Conservation (phyloP, 2,329 filamentous ascomycete species). For the Hirsutella minnesotensis region DNA sequence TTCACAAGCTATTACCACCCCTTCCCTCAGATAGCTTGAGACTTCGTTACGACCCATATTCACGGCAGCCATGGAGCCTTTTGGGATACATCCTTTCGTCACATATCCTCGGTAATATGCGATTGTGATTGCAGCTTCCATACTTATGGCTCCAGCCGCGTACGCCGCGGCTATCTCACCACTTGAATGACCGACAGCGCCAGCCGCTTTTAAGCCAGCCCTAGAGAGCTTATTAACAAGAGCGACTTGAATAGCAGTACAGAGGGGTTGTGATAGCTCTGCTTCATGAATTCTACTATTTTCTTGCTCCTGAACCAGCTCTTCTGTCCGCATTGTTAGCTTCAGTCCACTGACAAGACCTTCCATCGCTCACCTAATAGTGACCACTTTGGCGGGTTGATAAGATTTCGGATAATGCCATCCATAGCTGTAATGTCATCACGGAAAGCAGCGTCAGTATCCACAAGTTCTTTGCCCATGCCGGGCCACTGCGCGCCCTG, state of each 20-base stretch:
- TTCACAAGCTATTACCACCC: constrained; percentile 13
- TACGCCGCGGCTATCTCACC: constrained; percentile 29
- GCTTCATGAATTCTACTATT: too few relatives aligned
- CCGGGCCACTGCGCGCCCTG: constrained; percentile 19
- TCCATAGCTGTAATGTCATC: background rate
- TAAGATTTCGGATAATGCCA: background rate
- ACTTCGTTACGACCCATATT: constrained; percentile 14
- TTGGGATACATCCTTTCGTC: constrained; percentile 1
- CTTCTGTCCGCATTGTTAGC: too few relatives aligned
- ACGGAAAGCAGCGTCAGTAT: background rate
- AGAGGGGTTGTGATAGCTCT: constrained; percentile 29
- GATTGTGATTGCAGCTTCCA: constrained; percentile 18
- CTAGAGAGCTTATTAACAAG: constrained; percentile 26
- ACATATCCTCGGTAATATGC: constrained; percentile 22
- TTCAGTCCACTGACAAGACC: too few relatives aligned
- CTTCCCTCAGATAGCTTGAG: constrained; percentile 7
- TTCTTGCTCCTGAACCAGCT: too few relatives aligned
- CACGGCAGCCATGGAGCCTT: constrained; percentile 21
- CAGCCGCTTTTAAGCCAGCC: constrained; percentile 16
- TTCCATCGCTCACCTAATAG: too few relatives aligned
- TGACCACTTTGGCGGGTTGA: background rate
- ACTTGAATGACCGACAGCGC: constrained; percentile 25
- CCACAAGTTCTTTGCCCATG: constrained; percentile 12
- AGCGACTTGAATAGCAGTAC: constrained; percentile 40
- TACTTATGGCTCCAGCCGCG: constrained; percentile 15